These are phyloP conservation scores for Puccinia coronata DNA, from an alignment of 1,284 basidiomycete species.

Conservation along the genomic window DNA sequence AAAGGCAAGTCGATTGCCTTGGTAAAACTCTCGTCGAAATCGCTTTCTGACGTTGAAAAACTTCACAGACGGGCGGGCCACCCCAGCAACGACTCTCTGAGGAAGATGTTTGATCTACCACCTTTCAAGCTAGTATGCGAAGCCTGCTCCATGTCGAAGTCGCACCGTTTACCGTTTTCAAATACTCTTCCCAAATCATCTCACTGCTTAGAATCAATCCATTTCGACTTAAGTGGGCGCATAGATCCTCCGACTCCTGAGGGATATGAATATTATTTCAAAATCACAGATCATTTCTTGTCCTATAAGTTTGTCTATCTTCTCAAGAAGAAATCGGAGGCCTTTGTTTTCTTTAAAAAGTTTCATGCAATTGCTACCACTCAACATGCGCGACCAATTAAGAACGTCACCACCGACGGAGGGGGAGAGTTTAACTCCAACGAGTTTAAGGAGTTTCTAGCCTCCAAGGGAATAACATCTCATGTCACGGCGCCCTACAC, in stretches of 20 bases:
- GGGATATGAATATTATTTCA: constrained; percentile 5
- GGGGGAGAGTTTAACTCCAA: constrained; percentile 51
- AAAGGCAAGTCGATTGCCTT: not conserved
- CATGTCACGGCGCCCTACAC: constrained; percentile 10
- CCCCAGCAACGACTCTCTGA: not conserved
- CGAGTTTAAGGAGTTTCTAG: not conserved
- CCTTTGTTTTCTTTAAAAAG: constrained; percentile 7
- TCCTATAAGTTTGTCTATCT: not conserved
- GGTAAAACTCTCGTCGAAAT: not conserved
- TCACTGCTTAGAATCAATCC: not conserved
- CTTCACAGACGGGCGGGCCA: constrained; percentile 21
- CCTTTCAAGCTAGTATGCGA: not conserved
- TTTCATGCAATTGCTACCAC: constrained; percentile 50
- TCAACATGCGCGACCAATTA: constrained; percentile 55
- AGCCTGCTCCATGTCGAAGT: constrained; percentile 17
- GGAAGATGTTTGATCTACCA: not conserved
- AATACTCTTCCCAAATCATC: not conserved
- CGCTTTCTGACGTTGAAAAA: not conserved
- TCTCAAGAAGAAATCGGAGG: constrained; percentile 28
- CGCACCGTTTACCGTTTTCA: constrained; percentile 3
- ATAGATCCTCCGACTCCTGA: not conserved
- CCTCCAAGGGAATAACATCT: constrained; percentile 50
- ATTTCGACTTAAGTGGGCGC: not conserved
- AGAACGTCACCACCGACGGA: constrained; percentile 58
- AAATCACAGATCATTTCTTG: not conserved